phyloP scores from a whole-genome alignment of 305 asterid species.

The Fraxinus angustifolia region DNA sequence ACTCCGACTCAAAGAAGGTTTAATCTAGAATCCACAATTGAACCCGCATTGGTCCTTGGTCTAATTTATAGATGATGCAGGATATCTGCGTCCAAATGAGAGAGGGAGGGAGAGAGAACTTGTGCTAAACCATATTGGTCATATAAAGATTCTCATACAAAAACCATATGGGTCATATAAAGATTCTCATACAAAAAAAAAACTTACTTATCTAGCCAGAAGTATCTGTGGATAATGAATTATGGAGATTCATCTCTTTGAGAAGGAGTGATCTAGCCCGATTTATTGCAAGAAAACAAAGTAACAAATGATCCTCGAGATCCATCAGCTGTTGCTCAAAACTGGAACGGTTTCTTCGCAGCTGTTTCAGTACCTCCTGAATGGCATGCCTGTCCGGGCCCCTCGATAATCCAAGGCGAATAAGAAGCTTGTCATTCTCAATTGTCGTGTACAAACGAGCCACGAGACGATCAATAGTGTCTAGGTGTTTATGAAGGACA shows the following conservation, averaged over 20 bases:
- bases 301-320: constrained; percentile 79
- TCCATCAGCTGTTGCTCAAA: constrained; percentile 56
- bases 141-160: neutral
- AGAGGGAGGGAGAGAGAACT: neutral
- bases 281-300: constrained; percentile 73
- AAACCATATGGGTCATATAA: neutral
- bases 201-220: neutral
- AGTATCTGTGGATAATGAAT: constrained; percentile 2
- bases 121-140: neutral
- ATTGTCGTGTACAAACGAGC: constrained; percentile 51
- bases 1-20: neutral
- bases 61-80: neutral
- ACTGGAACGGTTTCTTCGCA: constrained; percentile 46
- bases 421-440: constrained; percentile 51
- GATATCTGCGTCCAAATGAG: neutral
- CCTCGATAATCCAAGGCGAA: constrained; percentile 63
- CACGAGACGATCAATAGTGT: constrained; percentile 71
- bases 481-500: constrained; percentile 68
- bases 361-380: constrained; percentile 71
- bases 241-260: constrained; percentile 42
- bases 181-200: neutral
- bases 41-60: neutral
- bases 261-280: constrained; percentile 67
- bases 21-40: neutral
- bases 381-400: constrained; percentile 59